Evolutionary conservation across 2,329 filamentous ascomycete species (phyloP).

Genomic region (Metarhizium rileyi): DNA sequence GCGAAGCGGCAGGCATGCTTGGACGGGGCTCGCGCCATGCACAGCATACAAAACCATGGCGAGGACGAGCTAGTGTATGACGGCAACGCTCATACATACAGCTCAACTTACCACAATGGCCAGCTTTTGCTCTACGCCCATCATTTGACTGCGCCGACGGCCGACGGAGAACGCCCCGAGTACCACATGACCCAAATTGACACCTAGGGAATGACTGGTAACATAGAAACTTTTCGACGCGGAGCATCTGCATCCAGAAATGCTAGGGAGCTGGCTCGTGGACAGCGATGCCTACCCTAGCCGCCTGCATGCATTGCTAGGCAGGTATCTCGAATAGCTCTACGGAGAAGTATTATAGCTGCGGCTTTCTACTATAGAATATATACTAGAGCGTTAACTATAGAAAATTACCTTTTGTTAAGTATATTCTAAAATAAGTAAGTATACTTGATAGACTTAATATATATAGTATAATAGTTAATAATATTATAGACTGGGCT

Average conservation of each 20-base stretch:
- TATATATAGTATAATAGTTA: no score
- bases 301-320: no score
- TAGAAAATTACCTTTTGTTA: no score
- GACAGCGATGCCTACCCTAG: no score
- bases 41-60: slow-evolving; percentile 23
- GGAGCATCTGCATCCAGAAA: not conserved
- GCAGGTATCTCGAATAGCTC: no score
- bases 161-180: slow-evolving; percentile 14
- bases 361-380: no score
- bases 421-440: no score
- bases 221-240: not conserved
- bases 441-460: no score
- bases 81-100: slow-evolving; percentile 24
- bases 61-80: slow-evolving; percentile 21
- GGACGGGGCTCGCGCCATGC: slow-evolving; percentile 26
- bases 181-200: slow-evolving; percentile 22
- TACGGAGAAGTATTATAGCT: no score
- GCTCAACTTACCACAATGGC: slow-evolving; percentile 26
- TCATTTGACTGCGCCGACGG: slow-evolving; percentile 11
- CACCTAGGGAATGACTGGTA: not conserved
- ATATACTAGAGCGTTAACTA: no score
- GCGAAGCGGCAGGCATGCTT: slow-evolving; percentile 23
- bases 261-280: not conserved
- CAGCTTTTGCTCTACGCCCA: slow-evolving; percentile 23
- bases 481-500: no score